Percentiles rank a stretch among this genome's conserved stretches.
phyloP scores from a whole-genome alignment of 2,329 filamentous ascomycete species.

The Exophiala lecanii-corni region DNA sequence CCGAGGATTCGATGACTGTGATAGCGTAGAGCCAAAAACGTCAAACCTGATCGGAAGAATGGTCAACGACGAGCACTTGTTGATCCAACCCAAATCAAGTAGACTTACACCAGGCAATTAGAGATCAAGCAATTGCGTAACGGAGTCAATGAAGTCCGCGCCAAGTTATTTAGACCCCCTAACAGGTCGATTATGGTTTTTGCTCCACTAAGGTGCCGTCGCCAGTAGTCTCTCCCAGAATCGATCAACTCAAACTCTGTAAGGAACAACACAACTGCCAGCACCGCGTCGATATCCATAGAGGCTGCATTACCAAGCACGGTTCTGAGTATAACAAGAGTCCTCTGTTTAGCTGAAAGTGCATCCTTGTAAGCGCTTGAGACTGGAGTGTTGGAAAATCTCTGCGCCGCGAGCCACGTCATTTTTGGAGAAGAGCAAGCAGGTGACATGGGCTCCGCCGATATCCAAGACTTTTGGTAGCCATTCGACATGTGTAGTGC shows the following conservation, averaged over 20 bases:
- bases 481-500: constrained; percentile 7
- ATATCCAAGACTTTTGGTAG: too few species aligned
- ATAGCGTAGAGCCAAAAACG: constrained; percentile 3
- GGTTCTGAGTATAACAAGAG: neutral
- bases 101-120: constrained; percentile 1
- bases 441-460: too few species aligned
- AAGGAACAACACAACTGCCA: constrained; percentile 46
- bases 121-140: neutral
- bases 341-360: neutral
- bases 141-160: constrained; percentile 2
- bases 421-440: constrained; percentile 2
- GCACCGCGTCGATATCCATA: constrained; percentile 37
- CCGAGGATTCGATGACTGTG: neutral
- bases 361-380: neutral
- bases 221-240: constrained; percentile 49
- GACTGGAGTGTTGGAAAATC: neutral
- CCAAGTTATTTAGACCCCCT: constrained; percentile 23
- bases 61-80: neutral
- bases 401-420: too few species aligned
- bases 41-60: neutral
- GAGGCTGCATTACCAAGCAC: neutral
- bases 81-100: neutral
- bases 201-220: constrained; percentile 49
- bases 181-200: constrained; percentile 42
- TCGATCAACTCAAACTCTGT: constrained; percentile 49